These are phyloP conservation scores for Microsporum ferrugineum DNA, from an alignment of 2,329 filamentous ascomycete genomes.

Conservation along the genomic window DNA sequence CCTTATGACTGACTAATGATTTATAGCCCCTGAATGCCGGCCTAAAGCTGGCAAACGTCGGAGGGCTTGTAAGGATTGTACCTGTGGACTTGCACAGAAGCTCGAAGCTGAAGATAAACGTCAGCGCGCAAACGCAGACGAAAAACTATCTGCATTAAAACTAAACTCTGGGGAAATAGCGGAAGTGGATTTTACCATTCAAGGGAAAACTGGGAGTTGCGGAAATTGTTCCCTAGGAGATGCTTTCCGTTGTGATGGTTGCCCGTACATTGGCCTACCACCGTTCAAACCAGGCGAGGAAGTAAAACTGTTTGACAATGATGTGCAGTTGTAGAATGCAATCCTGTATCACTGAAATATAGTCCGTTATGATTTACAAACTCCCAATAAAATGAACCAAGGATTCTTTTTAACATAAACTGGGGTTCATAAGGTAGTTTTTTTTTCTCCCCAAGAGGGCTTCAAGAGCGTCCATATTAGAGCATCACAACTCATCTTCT, in stretches of 20 bases:
- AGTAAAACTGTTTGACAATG: slow-evolving; percentile 74
- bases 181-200: slow-evolving; percentile 93
- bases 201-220: slow-evolving; percentile 91
- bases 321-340: slow-evolving; percentile 57
- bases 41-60: slow-evolving; percentile 81
- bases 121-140: slow-evolving; percentile 54
- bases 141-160: slow-evolving; percentile 44
- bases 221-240: slow-evolving; percentile 90
- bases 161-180: slow-evolving; percentile 66
- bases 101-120: slow-evolving; percentile 73
- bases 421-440: not conserved
- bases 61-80: slow-evolving; percentile 95
- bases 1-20: slow-evolving; percentile 1
- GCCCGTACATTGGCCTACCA: slow-evolving; percentile 81
- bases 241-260: slow-evolving; percentile 64
- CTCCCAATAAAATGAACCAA: not conserved
- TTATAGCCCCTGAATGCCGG: slow-evolving; percentile 66
- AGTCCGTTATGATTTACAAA: not conserved
- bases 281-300: slow-evolving; percentile 97
- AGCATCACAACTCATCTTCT: slow-evolving; percentile 56
- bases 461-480: not conserved
- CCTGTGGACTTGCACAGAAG: slow-evolving; percentile 77
- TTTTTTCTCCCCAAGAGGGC: not conserved
- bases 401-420: not conserved
- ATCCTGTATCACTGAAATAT: not conserved